Evolutionary conservation across 495 filamentous ascomycete genomes (phyloP), one percentile per base, ranked within the genome.

Genomic region (Annulohypoxylon moriforme): DNA sequence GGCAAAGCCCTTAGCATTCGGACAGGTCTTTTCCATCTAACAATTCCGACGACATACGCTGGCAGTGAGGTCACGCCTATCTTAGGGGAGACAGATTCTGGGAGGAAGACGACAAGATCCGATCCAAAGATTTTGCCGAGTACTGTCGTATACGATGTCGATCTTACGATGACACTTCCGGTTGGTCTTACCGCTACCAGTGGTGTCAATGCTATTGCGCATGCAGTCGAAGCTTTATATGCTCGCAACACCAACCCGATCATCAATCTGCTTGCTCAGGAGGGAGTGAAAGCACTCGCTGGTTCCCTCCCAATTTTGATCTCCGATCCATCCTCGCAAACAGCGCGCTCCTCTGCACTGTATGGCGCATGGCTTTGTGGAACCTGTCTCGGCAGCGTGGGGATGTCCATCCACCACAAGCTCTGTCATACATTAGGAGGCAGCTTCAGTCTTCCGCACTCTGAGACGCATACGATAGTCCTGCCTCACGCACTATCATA

Each of bases 401-500:
- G 88, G 34, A 91, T 92, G 89, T 84, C 88, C 14, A 84, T 92
- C 16, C 90, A 92, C 74, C 89, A 91, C 76, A 92, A 92, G 73
- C 85, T 92, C 11, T 91, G 88, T 79, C 90, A 92, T 76, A 88
- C 87, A 0, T 82, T 91, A 11, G 89, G 90, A 14, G 90, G 90
- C 1, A 87, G 85, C 73, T 91, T 92, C 79, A 89, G 88, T 62
- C 85, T 92, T 7, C 89, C 90, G 0, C 90, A 92, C 60, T 87
- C 90, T 3, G 89, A 92, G 73, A 91, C 89, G 0, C 90, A 92
- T 76, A 90, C 88, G 0, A 89, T 90, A 29, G 86, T 92, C 0
- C 78, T 92, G 0, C 88, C 89, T 0, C 90, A 92, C 69, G 89
- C 89, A 1, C 80, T 92, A 10, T 88, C 89, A 0, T 92, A 91